Evolutionary conservation across 345 rosid genomes (phyloP).

Genomic region (Salix dunnii): DNA sequence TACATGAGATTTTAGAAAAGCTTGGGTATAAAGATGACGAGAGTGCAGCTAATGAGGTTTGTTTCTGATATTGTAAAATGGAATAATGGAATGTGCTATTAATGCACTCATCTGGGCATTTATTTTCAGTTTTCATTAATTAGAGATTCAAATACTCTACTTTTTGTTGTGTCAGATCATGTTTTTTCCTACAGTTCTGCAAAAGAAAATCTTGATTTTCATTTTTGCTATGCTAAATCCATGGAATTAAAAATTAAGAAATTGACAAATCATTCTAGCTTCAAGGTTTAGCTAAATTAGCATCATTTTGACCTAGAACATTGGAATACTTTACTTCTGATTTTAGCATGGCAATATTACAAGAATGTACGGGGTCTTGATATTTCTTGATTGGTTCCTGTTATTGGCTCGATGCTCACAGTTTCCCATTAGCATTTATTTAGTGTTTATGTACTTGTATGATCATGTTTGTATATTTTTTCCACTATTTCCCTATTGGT

Average conservation of each 20-base stretch:
- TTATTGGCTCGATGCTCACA: not conserved
- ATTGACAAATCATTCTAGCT: not conserved
- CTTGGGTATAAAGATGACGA: conserved; percentile 84
- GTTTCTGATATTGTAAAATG: conserved; percentile 10
- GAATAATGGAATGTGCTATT: not conserved
- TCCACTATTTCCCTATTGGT: not conserved
- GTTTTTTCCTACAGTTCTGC: not conserved
- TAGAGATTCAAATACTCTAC: not conserved
- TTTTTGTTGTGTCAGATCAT: not conserved
- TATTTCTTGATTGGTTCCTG: not conserved
- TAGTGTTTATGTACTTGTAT: not conserved
- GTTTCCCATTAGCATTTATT: not conserved
- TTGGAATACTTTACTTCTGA: not conserved
- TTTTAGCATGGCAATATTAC: not conserved
- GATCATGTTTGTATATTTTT: not conserved
- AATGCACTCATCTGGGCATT: not conserved
- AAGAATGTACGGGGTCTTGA: not conserved
- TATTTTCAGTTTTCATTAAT: not conserved
- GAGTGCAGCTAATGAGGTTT: conserved; percentile 78
- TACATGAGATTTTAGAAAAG: conserved; percentile 69
- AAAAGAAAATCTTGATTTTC: not conserved
- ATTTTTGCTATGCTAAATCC: not conserved
- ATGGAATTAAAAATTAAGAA: not conserved
- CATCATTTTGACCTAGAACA: not conserved
- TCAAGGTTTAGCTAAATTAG: not conserved